A percentile compares a stretch with the other conserved stretches of the same genome.
phyloP scores from a whole-genome alignment of 1,284 basidiomycete species.

The Ganoderma boninense region DNA sequence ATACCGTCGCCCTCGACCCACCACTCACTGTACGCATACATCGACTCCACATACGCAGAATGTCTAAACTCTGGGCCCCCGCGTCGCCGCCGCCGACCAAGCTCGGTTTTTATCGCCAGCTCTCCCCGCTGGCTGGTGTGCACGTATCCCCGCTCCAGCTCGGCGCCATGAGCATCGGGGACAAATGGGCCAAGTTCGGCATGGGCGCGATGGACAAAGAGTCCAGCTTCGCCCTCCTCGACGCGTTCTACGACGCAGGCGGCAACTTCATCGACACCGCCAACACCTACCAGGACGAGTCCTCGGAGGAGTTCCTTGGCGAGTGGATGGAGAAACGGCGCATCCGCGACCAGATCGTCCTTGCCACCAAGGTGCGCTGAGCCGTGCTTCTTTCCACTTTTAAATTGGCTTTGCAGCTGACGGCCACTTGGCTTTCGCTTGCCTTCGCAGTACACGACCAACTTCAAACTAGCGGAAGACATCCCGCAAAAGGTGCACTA shows the following conservation, averaged over 20 bases:
- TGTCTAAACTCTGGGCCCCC: conserved; percentile 26
- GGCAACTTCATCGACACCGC: conserved; percentile 47
- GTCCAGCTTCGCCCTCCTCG: conserved; percentile 44
- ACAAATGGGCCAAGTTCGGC: conserved; percentile 50
- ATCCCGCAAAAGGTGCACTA: conserved; percentile 42
- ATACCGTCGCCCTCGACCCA: not conserved
- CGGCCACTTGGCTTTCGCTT: not conserved
- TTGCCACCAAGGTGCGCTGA: conserved; percentile 48
- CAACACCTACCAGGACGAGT: conserved; percentile 44
- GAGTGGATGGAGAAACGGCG: conserved; percentile 54
- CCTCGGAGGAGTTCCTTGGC: conserved; percentile 47
- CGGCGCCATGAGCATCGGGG: conserved; percentile 62
- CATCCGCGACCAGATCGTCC: conserved; percentile 52
- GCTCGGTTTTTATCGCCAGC: conserved; percentile 34
- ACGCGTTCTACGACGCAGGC: conserved; percentile 43
- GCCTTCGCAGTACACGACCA: conserved; percentile 43
- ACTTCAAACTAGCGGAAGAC: conserved; percentile 36
- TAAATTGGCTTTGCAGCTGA: not conserved
- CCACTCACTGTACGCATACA: not conserved
- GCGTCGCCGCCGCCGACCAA: conserved; percentile 28
- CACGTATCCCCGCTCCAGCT: conserved; percentile 56
- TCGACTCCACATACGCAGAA: not conserved
- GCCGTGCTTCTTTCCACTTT: too few species aligned
- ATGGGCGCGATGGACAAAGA: conserved; percentile 51
- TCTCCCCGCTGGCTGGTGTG: conserved; percentile 37